Conservation (phyloP, 2,329 filamentous ascomycete species). For the Bipolaris victoriae region DNA sequence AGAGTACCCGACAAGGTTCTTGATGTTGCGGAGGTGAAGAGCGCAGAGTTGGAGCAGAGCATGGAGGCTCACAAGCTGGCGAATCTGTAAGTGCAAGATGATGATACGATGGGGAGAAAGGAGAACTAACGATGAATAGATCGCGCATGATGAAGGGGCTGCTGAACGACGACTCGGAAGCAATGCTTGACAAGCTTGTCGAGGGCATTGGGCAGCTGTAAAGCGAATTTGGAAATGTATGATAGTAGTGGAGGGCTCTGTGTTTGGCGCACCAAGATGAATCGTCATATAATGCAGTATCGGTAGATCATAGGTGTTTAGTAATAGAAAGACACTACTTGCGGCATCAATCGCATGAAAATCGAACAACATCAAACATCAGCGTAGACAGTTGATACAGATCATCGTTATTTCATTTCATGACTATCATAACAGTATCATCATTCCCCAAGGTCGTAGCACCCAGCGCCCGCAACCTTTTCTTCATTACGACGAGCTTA, state of each 20-base stretch:
- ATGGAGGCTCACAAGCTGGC: slow-evolving; percentile 43
- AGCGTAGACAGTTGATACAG: not conserved
- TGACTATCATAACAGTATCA: slow-evolving; percentile 19
- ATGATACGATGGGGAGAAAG: slow-evolving; percentile 20
- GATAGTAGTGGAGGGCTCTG: not conserved
- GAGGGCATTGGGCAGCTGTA: slow-evolving; percentile 24
- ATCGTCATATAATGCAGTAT: not conserved
- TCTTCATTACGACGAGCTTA: slow-evolving; percentile 48
- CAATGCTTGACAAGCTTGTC: slow-evolving; percentile 16
- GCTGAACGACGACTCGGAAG: slow-evolving; percentile 34
- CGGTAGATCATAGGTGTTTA: not conserved
- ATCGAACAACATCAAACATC: not conserved
- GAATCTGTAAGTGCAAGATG: slow-evolving; percentile 39
- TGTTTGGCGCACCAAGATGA: not conserved
- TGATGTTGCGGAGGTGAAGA: slow-evolving; percentile 80
- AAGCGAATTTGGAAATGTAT: not conserved
- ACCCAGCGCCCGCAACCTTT: not conserved
- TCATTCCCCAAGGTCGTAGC: not conserved
- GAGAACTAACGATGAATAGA: slow-evolving; percentile 25
- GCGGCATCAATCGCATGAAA: not conserved
- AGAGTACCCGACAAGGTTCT: slow-evolving; percentile 78
- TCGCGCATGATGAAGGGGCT: slow-evolving; percentile 32
- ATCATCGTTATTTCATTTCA: slow-evolving; percentile 15
- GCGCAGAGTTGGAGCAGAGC: slow-evolving; percentile 76
- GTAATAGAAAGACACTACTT: not conserved